These are phyloP conservation scores for Baeospora myosura DNA, from an alignment of 1,284 basidiomycete species.

Conservation along the genomic window DNA sequence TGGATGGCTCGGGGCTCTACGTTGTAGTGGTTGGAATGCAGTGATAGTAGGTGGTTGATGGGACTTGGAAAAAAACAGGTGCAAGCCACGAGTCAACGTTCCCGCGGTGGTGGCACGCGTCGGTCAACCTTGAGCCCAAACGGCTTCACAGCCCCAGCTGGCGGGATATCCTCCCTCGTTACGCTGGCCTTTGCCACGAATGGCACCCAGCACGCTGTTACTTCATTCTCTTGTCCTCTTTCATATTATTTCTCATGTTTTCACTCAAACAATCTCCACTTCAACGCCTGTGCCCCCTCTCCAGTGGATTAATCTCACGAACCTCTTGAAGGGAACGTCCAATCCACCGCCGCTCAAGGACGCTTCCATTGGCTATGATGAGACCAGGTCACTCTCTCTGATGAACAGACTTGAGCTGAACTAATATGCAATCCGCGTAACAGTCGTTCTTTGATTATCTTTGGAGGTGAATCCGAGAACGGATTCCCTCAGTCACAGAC, in stretches of 20 bases:
- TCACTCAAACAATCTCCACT: conserved; percentile 10
- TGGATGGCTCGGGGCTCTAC: too few relatives aligned
- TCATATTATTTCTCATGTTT: conserved; percentile 17
- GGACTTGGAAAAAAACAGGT: background rate
- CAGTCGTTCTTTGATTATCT: conserved; percentile 56
- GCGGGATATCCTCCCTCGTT: background rate
- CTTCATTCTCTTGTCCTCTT: conserved; percentile 18
- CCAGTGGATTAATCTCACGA: conserved; percentile 70
- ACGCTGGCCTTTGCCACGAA: background rate
- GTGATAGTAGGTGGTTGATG: too few relatives aligned
- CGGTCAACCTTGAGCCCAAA: too few relatives aligned
- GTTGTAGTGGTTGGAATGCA: too few relatives aligned
- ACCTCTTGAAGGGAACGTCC: conserved; percentile 43
- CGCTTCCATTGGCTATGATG: conserved; percentile 61
- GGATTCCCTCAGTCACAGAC: conserved; percentile 59
- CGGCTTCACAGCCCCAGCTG: too few relatives aligned
- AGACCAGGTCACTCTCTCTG: conserved; percentile 25
- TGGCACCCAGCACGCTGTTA: conserved; percentile 3
- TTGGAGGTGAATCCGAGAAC: conserved; percentile 64
- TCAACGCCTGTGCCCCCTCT: conserved; percentile 40
- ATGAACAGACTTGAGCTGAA: background rate
- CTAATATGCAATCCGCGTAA: conserved; percentile 13
- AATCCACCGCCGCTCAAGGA: conserved; percentile 60
- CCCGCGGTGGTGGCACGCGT: too few relatives aligned
- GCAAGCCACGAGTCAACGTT: background rate